Conservation (phyloP, 768 basidiomycete genomes). For the Hygrophoropsis aurantiaca region DNA sequence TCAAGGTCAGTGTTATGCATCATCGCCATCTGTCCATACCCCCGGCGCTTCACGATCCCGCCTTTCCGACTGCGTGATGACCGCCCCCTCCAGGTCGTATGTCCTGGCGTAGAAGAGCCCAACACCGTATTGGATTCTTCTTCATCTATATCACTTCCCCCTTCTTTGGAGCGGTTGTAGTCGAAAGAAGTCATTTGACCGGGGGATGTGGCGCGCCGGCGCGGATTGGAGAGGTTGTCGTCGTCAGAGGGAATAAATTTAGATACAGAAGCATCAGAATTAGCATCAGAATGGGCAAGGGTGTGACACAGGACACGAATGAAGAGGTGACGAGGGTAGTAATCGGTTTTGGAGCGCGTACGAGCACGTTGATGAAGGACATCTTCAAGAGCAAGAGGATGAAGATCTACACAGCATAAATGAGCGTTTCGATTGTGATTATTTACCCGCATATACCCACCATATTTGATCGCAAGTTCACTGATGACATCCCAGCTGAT, state of each 20-base stretch:
- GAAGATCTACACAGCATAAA: slow-evolving; percentile 45
- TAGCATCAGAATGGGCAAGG: slow-evolving; percentile 26
- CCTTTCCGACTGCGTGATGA: neutral
- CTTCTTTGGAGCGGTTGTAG: slow-evolving; percentile 1
- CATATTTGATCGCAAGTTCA: slow-evolving; percentile 61
- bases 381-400: slow-evolving; percentile 73
- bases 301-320: slow-evolving; percentile 67
- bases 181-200: slow-evolving; percentile 12
- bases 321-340: slow-evolving; percentile 71
- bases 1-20: slow-evolving; percentile 1
- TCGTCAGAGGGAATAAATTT: slow-evolving; percentile 3
- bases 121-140: slow-evolving; percentile 1
- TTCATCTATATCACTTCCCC: neutral
- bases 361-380: slow-evolving; percentile 55
- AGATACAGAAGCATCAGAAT: slow-evolving; percentile 13
- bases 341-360: slow-evolving; percentile 67
- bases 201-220: slow-evolving; percentile 37
- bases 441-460: slow-evolving; percentile 38
- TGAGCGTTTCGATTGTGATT: slow-evolving; percentile 6
- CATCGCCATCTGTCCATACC: neutral
- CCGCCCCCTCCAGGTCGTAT: slow-evolving; percentile 2
- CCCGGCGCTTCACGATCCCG: slow-evolving; percentile 4
- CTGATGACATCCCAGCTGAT: slow-evolving; percentile 73
- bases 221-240: neutral
- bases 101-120: slow-evolving; percentile 6